Conservation (phyloP, 176 grass and related monocot genomes). For the Ensete glaucum region DNA sequence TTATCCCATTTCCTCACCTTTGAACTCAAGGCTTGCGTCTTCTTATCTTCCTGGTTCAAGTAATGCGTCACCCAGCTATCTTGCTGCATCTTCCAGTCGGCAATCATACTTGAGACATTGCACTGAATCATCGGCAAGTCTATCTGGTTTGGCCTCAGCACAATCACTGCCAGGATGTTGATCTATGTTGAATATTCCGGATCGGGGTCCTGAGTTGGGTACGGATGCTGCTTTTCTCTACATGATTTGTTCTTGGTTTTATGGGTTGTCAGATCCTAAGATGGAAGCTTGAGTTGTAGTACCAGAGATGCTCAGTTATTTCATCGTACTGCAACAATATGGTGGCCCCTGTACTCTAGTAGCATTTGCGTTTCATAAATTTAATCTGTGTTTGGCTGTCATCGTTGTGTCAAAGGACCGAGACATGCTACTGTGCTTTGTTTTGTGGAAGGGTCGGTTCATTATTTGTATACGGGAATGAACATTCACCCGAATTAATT, state of each 20-base stretch:
- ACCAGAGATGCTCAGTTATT: not conserved
- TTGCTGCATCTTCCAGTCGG: slow-evolving; percentile 50
- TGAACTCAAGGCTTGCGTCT: slow-evolving; percentile 41
- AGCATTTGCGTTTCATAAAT: not conserved
- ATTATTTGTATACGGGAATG: no score
- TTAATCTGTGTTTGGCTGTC: not conserved
- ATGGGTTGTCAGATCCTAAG: not conserved
- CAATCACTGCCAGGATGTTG: slow-evolving; percentile 75
- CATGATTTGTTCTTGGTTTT: not conserved
- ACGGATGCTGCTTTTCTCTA: not conserved
- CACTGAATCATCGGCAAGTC: slow-evolving; percentile 45
- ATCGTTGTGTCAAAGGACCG: not conserved
- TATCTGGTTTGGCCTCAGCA: slow-evolving; percentile 55
- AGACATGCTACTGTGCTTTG: not conserved
- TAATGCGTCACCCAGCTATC: slow-evolving; percentile 46
- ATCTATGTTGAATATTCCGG: not conserved
- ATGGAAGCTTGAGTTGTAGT: not conserved
- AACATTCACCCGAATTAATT: no score
- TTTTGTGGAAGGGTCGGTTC: no score
- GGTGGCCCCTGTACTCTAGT: not conserved
- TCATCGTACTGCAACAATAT: not conserved
- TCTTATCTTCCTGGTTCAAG: slow-evolving; percentile 40
- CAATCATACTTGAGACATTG: slow-evolving; percentile 66
- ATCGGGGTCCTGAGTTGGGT: not conserved
- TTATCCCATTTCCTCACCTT: slow-evolving; percentile 48